These are phyloP conservation scores for Phytopythium vexans DNA, from an alignment of 352 stramenopile genomes.

Conservation along the genomic window DNA sequence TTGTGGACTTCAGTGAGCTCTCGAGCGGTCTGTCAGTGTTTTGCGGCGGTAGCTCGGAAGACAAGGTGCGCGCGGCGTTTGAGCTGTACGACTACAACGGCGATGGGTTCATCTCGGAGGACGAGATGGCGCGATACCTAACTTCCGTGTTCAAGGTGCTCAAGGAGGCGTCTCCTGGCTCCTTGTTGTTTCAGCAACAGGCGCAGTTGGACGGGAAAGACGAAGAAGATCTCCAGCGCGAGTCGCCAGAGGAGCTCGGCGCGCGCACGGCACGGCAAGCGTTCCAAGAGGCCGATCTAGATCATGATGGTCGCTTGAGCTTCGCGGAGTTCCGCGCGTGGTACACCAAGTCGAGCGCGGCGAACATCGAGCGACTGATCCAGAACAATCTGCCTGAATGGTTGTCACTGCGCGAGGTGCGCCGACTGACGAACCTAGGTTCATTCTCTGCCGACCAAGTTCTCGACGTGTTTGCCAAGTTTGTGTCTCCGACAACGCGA, in stretches of 20 bases:
- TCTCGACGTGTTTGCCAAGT: slow-evolving; percentile 73
- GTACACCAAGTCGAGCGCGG: slow-evolving; percentile 73
- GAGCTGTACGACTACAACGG: slow-evolving; percentile 85
- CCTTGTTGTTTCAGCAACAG: slow-evolving; percentile 12
- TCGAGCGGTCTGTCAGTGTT: slow-evolving; percentile 82
- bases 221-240: slow-evolving; percentile 31
- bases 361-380: slow-evolving; percentile 76
- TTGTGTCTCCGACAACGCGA: slow-evolving; percentile 48
- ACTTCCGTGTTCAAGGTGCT: slow-evolving; percentile 85
- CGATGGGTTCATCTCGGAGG: slow-evolving; percentile 77
- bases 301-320: slow-evolving; percentile 65
- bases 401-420: slow-evolving; percentile 74
- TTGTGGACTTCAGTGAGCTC: slow-evolving; percentile 87
- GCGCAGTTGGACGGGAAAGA: not conserved
- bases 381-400: slow-evolving; percentile 77
- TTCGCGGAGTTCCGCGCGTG: slow-evolving; percentile 80
- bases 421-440: slow-evolving; percentile 69
- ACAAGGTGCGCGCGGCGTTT: slow-evolving; percentile 76
- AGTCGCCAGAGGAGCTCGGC: slow-evolving; percentile 64
- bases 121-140: slow-evolving; percentile 86
- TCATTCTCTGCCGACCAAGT: slow-evolving; percentile 72
- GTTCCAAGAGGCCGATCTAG: slow-evolving; percentile 69
- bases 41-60: slow-evolving; percentile 74
- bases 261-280: slow-evolving; percentile 62
- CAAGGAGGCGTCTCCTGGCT: slow-evolving; percentile 61